Evolutionary conservation across 495 filamentous ascomycete genomes (phyloP).

Genomic region (Massariosphaeria phaeospora): DNA sequence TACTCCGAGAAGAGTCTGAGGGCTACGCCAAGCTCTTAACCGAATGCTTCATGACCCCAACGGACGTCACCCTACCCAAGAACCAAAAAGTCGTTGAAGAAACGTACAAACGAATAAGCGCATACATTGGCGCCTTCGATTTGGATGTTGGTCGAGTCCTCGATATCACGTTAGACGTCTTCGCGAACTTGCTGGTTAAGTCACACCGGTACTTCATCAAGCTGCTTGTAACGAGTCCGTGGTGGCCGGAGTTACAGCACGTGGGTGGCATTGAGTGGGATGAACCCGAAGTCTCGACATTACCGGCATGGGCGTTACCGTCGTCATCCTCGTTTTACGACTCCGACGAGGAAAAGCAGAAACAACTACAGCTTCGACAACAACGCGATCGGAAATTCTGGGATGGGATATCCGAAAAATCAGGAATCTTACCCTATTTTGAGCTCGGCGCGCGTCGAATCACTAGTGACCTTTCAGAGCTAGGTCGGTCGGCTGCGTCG

Average conservation of each 20-base stretch:
- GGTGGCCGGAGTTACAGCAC: constrained; percentile 75
- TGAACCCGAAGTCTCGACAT: constrained; percentile 36
- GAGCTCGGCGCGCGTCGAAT: constrained; percentile 50
- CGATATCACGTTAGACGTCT: constrained; percentile 86
- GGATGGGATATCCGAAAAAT: constrained; percentile 56
- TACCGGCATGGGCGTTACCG: constrained; percentile 80
- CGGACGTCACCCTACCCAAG: constrained; percentile 49
- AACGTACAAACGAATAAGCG: constrained; percentile 77
- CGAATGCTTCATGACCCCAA: constrained; percentile 81
- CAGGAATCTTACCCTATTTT: constrained; percentile 81
- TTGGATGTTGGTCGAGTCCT: constrained; percentile 90
- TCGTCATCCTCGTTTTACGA: constrained; percentile 53
- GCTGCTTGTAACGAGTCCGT: constrained; percentile 82
- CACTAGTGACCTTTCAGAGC: constrained; percentile 16
- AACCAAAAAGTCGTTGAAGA: constrained; percentile 61
- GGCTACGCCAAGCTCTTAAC: constrained; percentile 87
- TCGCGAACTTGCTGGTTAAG: constrained; percentile 75
- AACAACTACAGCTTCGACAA: constrained; percentile 47
- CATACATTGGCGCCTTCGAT: constrained; percentile 86
- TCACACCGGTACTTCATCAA: constrained; percentile 91
- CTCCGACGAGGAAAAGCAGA: constrained; percentile 60
- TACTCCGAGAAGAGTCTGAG: constrained; percentile 92
- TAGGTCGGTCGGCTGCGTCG: not conserved
- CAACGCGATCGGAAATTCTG: constrained; percentile 75
- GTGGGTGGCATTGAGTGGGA: constrained; percentile 41